phyloP scores from a whole-genome alignment of 2,329 filamentous ascomycete species.

The Cladosporium sp. region DNA sequence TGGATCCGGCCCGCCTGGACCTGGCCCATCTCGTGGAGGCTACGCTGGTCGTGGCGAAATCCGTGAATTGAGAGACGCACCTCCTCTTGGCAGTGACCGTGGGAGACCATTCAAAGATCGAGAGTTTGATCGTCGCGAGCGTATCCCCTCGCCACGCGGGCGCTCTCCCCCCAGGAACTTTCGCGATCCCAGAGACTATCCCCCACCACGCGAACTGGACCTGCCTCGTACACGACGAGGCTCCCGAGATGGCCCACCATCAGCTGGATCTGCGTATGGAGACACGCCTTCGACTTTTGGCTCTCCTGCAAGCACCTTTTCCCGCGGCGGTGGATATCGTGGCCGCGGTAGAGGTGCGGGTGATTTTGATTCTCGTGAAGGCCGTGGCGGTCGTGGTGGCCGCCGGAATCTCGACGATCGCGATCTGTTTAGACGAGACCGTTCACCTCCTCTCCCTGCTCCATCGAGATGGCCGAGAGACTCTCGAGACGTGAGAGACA shows the following conservation, averaged over 20 bases:
- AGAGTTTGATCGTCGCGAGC: slow-evolving; percentile 51
- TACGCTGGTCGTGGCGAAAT: slow-evolving; percentile 11
- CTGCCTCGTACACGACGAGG: slow-evolving; percentile 62
- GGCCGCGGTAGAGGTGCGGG: slow-evolving; percentile 43
- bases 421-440: slow-evolving; percentile 54
- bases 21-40: slow-evolving; percentile 39
- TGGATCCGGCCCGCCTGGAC: slow-evolving; percentile 48
- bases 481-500: background rate
- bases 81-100: slow-evolving; percentile 56
- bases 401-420: slow-evolving; percentile 44
- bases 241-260: slow-evolving; percentile 68
- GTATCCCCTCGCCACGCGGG: slow-evolving; percentile 58
- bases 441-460: slow-evolving; percentile 35
- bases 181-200: slow-evolving; percentile 58
- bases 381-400: slow-evolving; percentile 43
- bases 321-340: slow-evolving; percentile 52
- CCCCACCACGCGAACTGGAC: slow-evolving; percentile 58
- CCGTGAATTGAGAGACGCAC: slow-evolving; percentile 47
- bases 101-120: slow-evolving; percentile 54
- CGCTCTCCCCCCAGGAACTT: slow-evolving; percentile 57
- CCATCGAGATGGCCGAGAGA: slow-evolving; percentile 45
- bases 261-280: slow-evolving; percentile 65
- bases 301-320: slow-evolving; percentile 41
- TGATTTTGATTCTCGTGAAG: slow-evolving; percentile 48
- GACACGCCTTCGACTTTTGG: slow-evolving; percentile 54